phyloP scores from a whole-genome alignment of 306 rosid species.

The Carpinus viminea region DNA sequence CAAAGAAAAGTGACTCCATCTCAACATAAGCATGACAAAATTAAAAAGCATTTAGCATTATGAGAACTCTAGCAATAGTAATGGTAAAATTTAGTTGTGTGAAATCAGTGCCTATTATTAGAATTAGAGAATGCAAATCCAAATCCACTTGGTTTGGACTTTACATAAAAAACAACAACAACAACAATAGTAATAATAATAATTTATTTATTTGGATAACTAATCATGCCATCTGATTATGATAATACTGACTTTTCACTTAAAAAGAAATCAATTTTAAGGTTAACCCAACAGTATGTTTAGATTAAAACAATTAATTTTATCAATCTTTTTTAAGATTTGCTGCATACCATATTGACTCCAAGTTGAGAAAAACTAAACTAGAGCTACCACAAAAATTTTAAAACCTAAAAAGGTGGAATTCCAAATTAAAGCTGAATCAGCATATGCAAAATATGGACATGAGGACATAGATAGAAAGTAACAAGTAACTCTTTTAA shows the following conservation, averaged over 20 bases:
- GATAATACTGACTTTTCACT: neutral
- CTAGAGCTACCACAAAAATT: neutral
- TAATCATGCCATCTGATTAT: neutral
- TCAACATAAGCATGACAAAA: neutral
- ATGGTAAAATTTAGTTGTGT: neutral
- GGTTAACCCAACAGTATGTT: neutral
- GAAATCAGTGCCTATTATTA: neutral
- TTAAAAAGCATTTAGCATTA: neutral
- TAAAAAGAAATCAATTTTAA: neutral
- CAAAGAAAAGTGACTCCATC: neutral
- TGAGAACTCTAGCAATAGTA: neutral
- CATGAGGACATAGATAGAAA: neutral
- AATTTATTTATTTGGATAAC: neutral
- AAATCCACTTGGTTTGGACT: neutral
- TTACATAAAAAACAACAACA: too few relatives aligned
- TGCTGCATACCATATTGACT: neutral
- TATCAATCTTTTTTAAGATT: neutral
- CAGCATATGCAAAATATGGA: neutral
- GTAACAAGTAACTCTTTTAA: neutral
- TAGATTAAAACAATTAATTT: neutral
- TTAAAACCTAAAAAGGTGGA: neutral
- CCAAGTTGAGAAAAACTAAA: neutral
- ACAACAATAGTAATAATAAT: too few relatives aligned
- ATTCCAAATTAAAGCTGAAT: neutral
- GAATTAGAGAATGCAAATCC: neutral